These are phyloP conservation scores for Solanum chiquidenum DNA, from an alignment of 257 asterid genomes.

Conservation along the genomic window DNA sequence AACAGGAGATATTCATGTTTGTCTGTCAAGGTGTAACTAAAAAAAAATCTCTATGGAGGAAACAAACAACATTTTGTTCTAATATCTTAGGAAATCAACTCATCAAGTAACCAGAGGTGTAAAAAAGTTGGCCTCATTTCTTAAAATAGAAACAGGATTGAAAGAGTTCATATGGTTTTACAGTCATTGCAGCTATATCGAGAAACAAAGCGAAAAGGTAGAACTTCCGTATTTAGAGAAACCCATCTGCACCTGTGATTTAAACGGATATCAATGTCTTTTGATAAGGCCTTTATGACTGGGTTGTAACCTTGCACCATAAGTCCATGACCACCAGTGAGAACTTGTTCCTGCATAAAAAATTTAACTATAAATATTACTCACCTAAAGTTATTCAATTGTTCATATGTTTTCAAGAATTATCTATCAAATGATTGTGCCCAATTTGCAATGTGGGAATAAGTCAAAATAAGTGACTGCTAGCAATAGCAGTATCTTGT, in stretches of 20 bases:
- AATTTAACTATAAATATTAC: neutral
- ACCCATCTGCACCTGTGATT: constrained; percentile 60
- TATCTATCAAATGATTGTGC: neutral
- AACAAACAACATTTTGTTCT: neutral
- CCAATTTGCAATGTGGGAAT: neutral
- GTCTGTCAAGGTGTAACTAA: neutral
- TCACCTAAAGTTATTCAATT: neutral
- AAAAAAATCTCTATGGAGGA: neutral
- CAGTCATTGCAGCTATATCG: neutral
- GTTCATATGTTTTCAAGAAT: neutral
- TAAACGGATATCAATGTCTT: constrained; percentile 74
- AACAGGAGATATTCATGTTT: neutral
- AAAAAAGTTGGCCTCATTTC: neutral
- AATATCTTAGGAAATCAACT: neutral
- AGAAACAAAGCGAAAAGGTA: neutral
- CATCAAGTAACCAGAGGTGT: neutral
- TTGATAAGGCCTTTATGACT: constrained; percentile 59
- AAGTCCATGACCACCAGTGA: constrained; percentile 97
- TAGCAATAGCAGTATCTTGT: neutral
- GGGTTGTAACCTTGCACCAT: constrained; percentile 98
- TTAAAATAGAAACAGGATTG: neutral
- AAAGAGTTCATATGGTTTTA: neutral
- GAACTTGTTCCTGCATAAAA: constrained; percentile 75
- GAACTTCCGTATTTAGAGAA: neutral
- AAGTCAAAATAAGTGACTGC: neutral